A percentile compares a stretch with the other conserved stretches of the same genome.
Evolutionary conservation across 2,329 filamentous ascomycete genomes (phyloP).

Genomic region (Lachnellula willkommii): DNA sequence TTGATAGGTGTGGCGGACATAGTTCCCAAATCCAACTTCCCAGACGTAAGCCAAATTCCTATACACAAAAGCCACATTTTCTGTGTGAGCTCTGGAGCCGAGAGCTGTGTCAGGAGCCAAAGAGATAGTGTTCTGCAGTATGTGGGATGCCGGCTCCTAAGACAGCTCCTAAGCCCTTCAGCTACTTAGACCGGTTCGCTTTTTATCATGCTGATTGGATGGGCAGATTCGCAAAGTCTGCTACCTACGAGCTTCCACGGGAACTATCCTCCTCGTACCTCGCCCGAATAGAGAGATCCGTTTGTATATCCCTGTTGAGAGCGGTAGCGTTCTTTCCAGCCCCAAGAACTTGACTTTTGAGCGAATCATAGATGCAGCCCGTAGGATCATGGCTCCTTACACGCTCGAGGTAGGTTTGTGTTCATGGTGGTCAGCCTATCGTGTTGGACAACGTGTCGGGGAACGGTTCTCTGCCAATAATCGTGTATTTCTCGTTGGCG

Average conservation of each 20-base stretch:
- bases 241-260: neutral
- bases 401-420: slow-evolving; percentile 58
- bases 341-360: slow-evolving; percentile 31
- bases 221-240: neutral
- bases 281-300: neutral
- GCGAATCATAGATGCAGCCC: slow-evolving; percentile 56
- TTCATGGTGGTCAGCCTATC: slow-evolving; percentile 58
- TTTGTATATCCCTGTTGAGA: neutral
- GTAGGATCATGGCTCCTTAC: slow-evolving; percentile 62
- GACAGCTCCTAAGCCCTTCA: too few relatives aligned
- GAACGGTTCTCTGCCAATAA: slow-evolving; percentile 37
- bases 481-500: slow-evolving; percentile 49
- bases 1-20: slow-evolving; percentile 39
- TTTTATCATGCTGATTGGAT: too few relatives aligned
- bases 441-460: slow-evolving; percentile 55
- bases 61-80: too few relatives aligned
- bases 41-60: too few relatives aligned
- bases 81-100: too few relatives aligned
- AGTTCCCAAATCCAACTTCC: slow-evolving; percentile 40
- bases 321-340: neutral
- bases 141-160: too few relatives aligned
- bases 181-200: too few relatives aligned
- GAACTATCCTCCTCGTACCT: neutral
- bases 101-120: too few relatives aligned
- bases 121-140: too few relatives aligned